A percentile compares a stretch with the other conserved stretches of the same genome.
Conservation (phyloP, 306 rosid species). For the Ceratonia siliqua region DNA sequence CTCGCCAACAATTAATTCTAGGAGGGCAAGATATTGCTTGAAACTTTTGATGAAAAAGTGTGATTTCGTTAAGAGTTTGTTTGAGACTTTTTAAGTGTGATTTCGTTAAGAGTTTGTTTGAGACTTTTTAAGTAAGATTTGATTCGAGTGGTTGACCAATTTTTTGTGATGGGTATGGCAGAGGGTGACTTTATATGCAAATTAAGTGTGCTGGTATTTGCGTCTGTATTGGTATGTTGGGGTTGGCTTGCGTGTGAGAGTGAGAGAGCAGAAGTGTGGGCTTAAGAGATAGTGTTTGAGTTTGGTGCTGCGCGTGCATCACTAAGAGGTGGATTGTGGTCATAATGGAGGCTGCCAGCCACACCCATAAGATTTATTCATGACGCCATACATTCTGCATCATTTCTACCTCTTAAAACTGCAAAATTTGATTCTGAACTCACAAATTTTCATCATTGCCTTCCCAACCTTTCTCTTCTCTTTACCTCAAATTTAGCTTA, state of each 20-base stretch:
- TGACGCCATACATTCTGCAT: conserved; percentile 70
- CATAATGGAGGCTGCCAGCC: conserved; percentile 82
- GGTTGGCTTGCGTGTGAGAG: conserved; percentile 39
- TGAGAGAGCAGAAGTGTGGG: conserved; percentile 29
- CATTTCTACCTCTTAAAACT: conserved; percentile 57
- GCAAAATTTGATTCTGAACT: conserved; percentile 52
- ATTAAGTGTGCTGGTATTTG: background rate
- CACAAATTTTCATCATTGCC: conserved; percentile 62
- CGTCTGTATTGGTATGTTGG: conserved; percentile 1
- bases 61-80: conserved; percentile 31
- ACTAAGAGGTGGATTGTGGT: conserved; percentile 62
- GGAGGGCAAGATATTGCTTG: conserved; percentile 22
- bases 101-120: conserved; percentile 37
- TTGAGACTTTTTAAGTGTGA: conserved; percentile 54
- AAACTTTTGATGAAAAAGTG: conserved; percentile 41
- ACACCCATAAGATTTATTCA: conserved; percentile 75
- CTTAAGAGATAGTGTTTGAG: conserved; percentile 54
- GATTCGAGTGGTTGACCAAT: conserved; percentile 59
- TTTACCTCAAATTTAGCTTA: conserved; percentile 15
- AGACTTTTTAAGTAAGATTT: conserved; percentile 62
- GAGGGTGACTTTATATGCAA: conserved; percentile 10
- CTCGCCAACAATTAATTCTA: background rate
- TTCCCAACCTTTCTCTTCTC: conserved; percentile 10
- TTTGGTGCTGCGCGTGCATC: conserved; percentile 78
- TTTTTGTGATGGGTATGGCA: conserved; percentile 3